Conservation (phyloP, 495 filamentous ascomycete species). For the Neurospora sp. region DNA sequence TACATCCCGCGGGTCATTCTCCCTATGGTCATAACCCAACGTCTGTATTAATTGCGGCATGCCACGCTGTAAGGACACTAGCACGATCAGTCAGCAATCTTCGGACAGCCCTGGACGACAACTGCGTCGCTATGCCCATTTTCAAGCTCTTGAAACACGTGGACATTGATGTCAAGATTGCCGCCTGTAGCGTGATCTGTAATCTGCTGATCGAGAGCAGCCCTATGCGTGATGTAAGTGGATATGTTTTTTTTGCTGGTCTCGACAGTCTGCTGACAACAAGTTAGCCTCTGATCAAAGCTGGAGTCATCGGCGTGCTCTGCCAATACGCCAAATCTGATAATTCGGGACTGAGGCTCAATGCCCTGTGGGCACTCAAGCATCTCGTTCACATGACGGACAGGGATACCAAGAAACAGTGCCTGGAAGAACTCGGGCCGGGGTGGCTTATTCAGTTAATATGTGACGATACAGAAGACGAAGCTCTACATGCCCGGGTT, state of each 20-base stretch:
- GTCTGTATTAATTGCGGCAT: slow-evolving; percentile 74
- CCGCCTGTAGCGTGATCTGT: slow-evolving; percentile 69
- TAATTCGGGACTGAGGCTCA: slow-evolving; percentile 60
- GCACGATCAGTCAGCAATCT: slow-evolving; percentile 76
- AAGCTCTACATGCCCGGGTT: slow-evolving; percentile 26
- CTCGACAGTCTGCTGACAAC: slow-evolving; percentile 17
- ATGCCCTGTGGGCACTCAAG: slow-evolving; percentile 88
- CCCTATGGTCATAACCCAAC: slow-evolving; percentile 38
- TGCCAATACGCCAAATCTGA: slow-evolving; percentile 76
- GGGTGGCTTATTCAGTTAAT: slow-evolving; percentile 75
- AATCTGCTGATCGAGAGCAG: slow-evolving; percentile 82
- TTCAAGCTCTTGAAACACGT: slow-evolving; percentile 64
- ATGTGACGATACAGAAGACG: slow-evolving; percentile 45
- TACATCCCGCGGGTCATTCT: not conserved
- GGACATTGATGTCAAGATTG: slow-evolving; percentile 73
- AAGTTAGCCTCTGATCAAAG: slow-evolving; percentile 56
- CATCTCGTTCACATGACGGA: slow-evolving; percentile 63
- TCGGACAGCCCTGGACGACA: slow-evolving; percentile 77
- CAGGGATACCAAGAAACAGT: slow-evolving; percentile 59
- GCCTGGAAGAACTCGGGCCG: slow-evolving; percentile 64
- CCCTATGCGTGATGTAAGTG: slow-evolving; percentile 74
- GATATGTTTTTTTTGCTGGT: not conserved
- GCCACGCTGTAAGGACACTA: slow-evolving; percentile 63
- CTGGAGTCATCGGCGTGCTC: slow-evolving; percentile 64
- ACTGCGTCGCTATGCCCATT: slow-evolving; percentile 69